These are phyloP conservation scores for Ilex asprella DNA, from an alignment of 257 asterid species.

Conservation along the genomic window DNA sequence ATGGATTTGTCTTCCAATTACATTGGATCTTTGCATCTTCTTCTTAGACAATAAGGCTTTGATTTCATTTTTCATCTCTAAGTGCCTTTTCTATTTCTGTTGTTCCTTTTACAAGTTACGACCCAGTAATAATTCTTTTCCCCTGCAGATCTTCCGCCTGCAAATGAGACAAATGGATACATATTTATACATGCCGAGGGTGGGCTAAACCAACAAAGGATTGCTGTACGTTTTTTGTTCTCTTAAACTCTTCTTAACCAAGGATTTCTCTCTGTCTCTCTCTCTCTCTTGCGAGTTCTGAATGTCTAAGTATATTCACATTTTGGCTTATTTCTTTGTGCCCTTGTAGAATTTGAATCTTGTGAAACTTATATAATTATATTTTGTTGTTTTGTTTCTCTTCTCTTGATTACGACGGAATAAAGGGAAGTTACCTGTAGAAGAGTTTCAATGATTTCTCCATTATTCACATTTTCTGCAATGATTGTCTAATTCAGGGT, in stretches of 20 bases:
- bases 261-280: background rate
- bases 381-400: no score
- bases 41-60: no score
- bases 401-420: no score
- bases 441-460: no score
- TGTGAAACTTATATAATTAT: background rate
- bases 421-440: no score
- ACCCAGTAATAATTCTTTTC: slow-evolving; percentile 7
- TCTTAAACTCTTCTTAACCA: background rate
- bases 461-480: no score
- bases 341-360: slow-evolving; percentile 12
- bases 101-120: background rate
- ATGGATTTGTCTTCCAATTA: no score
- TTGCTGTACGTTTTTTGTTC: slow-evolving; percentile 62
- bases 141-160: slow-evolving; percentile 70
- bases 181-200: slow-evolving; percentile 99
- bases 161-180: slow-evolving; percentile 76
- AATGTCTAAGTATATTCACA: background rate
- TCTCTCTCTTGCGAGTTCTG: background rate
- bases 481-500: no score
- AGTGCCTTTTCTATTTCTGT: background rate
- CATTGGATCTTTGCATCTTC: no score
- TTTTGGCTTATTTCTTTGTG: background rate
- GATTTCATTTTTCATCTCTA: no score
- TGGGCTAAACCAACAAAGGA: slow-evolving; percentile 97